These are phyloP conservation scores for Leishmania mexicana DNA, from an alignment of 208 protist genomes.

Conservation along the genomic window DNA sequence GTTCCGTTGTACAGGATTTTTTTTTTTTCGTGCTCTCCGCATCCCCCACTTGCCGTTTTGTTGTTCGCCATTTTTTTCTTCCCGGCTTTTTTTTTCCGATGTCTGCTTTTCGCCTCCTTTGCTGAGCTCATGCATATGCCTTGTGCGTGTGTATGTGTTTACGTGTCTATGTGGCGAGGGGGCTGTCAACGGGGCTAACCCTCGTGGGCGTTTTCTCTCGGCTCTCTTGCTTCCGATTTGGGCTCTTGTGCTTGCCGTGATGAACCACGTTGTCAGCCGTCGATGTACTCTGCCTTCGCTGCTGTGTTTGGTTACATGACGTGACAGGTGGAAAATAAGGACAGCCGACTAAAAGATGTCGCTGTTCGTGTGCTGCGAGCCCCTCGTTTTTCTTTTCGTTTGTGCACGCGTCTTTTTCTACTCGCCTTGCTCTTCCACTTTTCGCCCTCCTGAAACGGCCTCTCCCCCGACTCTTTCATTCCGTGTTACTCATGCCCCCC, in stretches of 20 bases:
- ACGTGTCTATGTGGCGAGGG: not conserved
- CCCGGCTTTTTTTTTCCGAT: not conserved
- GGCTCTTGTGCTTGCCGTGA: not conserved
- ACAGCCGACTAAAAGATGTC: not conserved
- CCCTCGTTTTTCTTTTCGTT: not conserved
- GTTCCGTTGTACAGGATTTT: not conserved
- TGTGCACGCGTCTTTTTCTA: not conserved
- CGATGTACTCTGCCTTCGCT: not conserved
- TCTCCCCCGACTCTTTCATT: not conserved
- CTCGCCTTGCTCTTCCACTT: not conserved
- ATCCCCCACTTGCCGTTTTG: not conserved
- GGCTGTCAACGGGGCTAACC: not conserved
- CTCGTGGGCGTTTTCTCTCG: not conserved
- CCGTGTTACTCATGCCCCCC: too few species aligned
- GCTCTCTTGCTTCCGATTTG: not conserved
- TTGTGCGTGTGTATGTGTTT: not conserved
- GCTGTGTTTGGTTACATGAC: not conserved
- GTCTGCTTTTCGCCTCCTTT: not conserved
- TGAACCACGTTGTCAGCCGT: not conserved
- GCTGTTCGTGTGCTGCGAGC: not conserved
- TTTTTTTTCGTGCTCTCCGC: not conserved
- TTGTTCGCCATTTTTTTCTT: not conserved
- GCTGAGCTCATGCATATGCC: not conserved
- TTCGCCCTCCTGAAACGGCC: not conserved
- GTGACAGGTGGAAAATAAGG: not conserved